A percentile compares a stretch with the other conserved stretches of the same genome.
These are phyloP conservation scores for Aspergillus quadricinctus DNA, from an alignment of 2,329 filamentous ascomycete species.

Conservation along the genomic window DNA sequence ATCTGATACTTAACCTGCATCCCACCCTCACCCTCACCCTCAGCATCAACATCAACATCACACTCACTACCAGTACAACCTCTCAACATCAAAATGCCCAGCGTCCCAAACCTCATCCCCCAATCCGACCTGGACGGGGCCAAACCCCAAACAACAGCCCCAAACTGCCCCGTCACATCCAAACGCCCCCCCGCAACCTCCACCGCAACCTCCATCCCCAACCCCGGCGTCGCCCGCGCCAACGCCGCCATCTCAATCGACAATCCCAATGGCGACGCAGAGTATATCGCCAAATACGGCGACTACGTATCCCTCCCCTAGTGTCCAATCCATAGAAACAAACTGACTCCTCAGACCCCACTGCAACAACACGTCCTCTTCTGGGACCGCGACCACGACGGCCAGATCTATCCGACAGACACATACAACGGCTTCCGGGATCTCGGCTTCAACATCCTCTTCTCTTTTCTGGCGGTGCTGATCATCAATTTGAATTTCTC, in stretches of 20 bases:
- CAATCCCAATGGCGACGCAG: slow-evolving; percentile 2
- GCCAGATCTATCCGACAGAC: slow-evolving; percentile 37
- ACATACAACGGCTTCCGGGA: slow-evolving; percentile 40
- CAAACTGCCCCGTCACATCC: neutral
- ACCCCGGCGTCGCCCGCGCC: slow-evolving; percentile 3
- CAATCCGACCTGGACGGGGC: neutral
- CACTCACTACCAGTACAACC: no score
- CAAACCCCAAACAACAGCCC: neutral
- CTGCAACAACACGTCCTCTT: slow-evolving; percentile 42
- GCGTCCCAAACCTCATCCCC: neutral
- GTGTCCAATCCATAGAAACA: neutral
- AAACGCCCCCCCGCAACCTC: neutral
- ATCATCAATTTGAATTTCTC: slow-evolving; percentile 43
- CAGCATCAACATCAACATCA: neutral
- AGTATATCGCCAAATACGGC: slow-evolving; percentile 1
- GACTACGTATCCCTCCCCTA: slow-evolving; percentile 4
- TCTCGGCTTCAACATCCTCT: slow-evolving; percentile 38
- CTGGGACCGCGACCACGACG: slow-evolving; percentile 42
- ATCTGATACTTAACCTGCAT: neutral
- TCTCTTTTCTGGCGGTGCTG: slow-evolving; percentile 37
- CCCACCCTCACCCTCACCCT: no score
- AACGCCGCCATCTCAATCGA: slow-evolving; percentile 5
- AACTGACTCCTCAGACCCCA: slow-evolving; percentile 22
- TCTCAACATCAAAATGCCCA: neutral
- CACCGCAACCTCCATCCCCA: neutral